Evolutionary conservation across 805 yeast genomes (phyloP), one percentile per base, ranked within the genome.

Genomic region (Myxozyma geophila): DNA sequence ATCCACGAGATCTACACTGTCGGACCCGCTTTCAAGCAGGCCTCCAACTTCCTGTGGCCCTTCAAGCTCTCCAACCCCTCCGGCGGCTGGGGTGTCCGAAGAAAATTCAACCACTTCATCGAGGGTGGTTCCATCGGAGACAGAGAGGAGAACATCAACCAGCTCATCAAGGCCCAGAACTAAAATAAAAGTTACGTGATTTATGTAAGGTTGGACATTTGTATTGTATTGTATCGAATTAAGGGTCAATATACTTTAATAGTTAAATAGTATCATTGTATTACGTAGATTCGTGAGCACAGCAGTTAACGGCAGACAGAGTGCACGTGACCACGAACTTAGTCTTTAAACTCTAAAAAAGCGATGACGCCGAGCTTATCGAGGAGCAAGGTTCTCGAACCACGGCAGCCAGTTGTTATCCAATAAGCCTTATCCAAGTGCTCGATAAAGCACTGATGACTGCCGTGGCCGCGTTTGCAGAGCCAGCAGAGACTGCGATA

Each of bases 101-200:
- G 91, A 85, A 87, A 87, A 85, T 87, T 87, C 89, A 84, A 84
- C 81, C 91, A 87, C 80, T 87, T 84, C 78, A 87, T 87, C 83
- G 90, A 87, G 82, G 91, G 91, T 82, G 92, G 92, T 81, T 86
- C 89, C 79, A 81, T 87, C 75, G 92, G 92, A 84, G 87, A 87
- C 88, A 85, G 90, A 79, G 92, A 87, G 82, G 82, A 87, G 73
- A 82, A 81, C 87, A 87, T 87, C 81, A 87, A 87, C 85, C 83
- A 83, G 78, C 83, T 87, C 77, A 86, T 87, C 76, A 66, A 66
- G 69, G 69, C 69, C 36, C 69, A 66, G 63, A 63, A 64, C 65
- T 66, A 66, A 54, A 43, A 21, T 37, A n/a, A 43, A 46, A 43
- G 39, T 48, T 54, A 33, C 15, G 58, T 37, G 49, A 43, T 36